Base-by-base conservation (phyloP, 495 filamentous ascomycete genomes). In the Aspergillus taichungensis region DNA sequence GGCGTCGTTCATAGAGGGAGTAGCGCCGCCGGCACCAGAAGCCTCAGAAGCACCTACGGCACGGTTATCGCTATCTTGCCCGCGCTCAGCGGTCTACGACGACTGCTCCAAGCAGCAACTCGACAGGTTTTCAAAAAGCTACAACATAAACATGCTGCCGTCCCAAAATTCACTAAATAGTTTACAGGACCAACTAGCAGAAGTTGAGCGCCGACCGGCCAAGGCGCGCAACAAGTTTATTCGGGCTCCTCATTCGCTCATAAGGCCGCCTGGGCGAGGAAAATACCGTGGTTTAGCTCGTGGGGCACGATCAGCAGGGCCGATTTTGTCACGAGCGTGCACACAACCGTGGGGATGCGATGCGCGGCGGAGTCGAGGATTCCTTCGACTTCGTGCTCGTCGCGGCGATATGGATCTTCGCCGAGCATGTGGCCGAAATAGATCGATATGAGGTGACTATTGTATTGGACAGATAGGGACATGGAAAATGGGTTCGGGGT, bases 391-490 rank as follows among this genome's bases (percentile, higher is more conserved):
- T 41, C 14, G 18, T 12, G 18, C 5, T 41, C 39, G 12, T 41
- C 28, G 18, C 28, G 6, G 39, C 27, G 10, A 29, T 12, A 4
- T 41, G 39, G 6, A 41, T 5, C 13, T 29, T 41, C 3, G 39
- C 28, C 28, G 28, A 3, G 39, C 28, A 41, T 29, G 28, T 29
- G 39, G 39, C 39, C 6, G 7, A 41, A 29, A 30, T 41, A 41
- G 5, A 41, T 41, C 39, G 31, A 30, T 6, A 41, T 41, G 3
- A 41, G 39, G 14, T 41, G 39, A 12, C 31, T 3, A 11, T 41
- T 41, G 39, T 41, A 41, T 41, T 41, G 39, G 10, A 41, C 39
- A 10, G 39, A 41, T 11, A 41, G 39, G 6, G 39, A 3, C 39
- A 41, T 41, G 39, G 39, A 41, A n/a, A 29, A 41, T 5, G 39